Evolutionary conservation across 495 filamentous ascomycete genomes (phyloP).

Genomic region (Xylaria bambusicola): DNA sequence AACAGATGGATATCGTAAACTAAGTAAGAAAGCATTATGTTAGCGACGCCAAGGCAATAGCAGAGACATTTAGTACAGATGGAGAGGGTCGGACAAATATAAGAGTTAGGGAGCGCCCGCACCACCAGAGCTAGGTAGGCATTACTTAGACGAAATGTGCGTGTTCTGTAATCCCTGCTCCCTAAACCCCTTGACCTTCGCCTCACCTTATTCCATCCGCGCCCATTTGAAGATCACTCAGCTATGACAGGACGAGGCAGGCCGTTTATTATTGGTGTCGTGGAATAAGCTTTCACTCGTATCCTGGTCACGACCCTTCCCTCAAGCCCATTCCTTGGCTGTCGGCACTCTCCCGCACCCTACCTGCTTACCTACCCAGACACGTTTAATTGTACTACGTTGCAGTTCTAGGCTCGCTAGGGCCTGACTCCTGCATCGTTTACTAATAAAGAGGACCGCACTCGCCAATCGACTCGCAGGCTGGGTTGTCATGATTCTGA

Average conservation of each 20-base stretch:
- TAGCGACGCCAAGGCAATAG: constrained; percentile 9
- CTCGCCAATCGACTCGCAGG: neutral
- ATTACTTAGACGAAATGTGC: constrained; percentile 9
- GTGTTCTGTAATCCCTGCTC: constrained; percentile 16
- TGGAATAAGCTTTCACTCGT: constrained; percentile 11
- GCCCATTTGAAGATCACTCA: constrained; percentile 20
- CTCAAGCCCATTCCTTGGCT: neutral
- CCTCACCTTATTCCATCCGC: constrained; percentile 11
- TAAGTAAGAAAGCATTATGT: neutral
- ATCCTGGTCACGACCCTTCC: constrained; percentile 1
- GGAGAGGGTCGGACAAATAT: constrained; percentile 13
- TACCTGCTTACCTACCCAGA: neutral
- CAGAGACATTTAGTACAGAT: too few species aligned
- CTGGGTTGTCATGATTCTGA: constrained; percentile 7
- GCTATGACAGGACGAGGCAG: constrained; percentile 15
- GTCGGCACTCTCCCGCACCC: constrained; percentile 1
- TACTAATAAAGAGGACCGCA: constrained; percentile 14
- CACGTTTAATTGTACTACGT: constrained; percentile 11
- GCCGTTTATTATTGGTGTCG: constrained; percentile 16
- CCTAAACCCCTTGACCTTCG: constrained; percentile 12
- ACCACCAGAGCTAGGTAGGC: constrained; percentile 1
- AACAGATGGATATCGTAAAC: neutral
- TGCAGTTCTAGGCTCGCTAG: constrained; percentile 3
- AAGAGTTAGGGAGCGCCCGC: constrained; percentile 13
- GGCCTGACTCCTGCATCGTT: constrained; percentile 21